A percentile compares a stretch with the other conserved stretches of the same genome.
phyloP scores from a whole-genome alignment of 768 basidiomycete genomes.

The Suillus discolor region DNA sequence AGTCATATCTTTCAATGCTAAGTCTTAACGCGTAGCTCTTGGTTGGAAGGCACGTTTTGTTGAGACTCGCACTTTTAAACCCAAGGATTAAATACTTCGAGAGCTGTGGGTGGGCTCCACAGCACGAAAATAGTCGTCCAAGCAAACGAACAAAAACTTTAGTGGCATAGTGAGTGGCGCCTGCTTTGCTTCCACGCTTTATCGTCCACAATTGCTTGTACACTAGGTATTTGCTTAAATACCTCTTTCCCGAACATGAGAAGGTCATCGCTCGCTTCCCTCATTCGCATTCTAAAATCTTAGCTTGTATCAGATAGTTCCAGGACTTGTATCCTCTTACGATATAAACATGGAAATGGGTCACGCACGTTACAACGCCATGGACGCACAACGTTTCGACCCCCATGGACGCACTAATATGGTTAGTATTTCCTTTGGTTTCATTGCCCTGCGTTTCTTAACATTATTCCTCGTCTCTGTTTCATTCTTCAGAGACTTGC shows the following conservation, averaged over 20 bases:
- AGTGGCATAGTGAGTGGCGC: background rate
- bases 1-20: background rate
- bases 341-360: constrained; percentile 12
- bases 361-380: background rate
- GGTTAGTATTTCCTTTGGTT: constrained; percentile 19
- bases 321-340: background rate
- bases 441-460: constrained; percentile 10
- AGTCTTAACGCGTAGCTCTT: no score
- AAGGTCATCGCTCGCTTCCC: background rate
- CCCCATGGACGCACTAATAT: constrained; percentile 3
- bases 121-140: background rate
- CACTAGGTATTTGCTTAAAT: background rate
- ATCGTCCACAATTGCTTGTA: background rate
- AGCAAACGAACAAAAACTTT: background rate
- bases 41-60: background rate
- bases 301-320: background rate
- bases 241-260: background rate
- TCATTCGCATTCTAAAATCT: background rate
- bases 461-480: constrained; percentile 20
- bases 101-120: background rate
- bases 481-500: constrained; percentile 20
- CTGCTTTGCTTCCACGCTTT: background rate
- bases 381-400: background rate
- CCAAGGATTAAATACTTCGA: background rate
- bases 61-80: background rate